Percentiles rank a stretch among this genome's conserved stretches.
These are phyloP conservation scores for Capronia americana DNA, from an alignment of 2,329 filamentous ascomycete genomes.

Conservation along the genomic window DNA sequence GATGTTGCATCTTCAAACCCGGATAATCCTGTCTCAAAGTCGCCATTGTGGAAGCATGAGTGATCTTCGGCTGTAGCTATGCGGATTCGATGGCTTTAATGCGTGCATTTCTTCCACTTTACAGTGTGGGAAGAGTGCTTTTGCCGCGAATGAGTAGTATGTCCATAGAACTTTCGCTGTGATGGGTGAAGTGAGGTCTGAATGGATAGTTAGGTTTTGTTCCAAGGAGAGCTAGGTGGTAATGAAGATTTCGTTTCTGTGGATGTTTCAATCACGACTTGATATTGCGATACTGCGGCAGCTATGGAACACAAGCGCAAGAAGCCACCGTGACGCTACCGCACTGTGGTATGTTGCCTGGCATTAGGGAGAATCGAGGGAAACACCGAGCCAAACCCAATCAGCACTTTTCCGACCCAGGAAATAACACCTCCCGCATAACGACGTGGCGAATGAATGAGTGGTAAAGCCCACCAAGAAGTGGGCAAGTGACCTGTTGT, in stretches of 20 bases:
- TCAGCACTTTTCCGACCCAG: not conserved
- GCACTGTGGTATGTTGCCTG: not conserved
- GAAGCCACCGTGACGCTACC: not conserved
- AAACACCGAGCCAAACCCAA: not conserved
- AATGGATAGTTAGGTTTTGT: not conserved
- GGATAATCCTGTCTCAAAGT: too few relatives aligned
- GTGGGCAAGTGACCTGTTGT: not conserved
- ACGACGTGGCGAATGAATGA: not conserved
- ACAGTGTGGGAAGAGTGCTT: too few relatives aligned
- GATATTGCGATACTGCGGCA: not conserved
- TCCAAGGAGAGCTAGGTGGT: not conserved
- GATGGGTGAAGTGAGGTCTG: not conserved
- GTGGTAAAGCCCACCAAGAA: not conserved
- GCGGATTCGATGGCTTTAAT: too few relatives aligned
- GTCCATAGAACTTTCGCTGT: too few relatives aligned
- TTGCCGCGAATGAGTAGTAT: too few relatives aligned
- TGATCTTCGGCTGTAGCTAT: not conserved
- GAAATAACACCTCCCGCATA: not conserved
- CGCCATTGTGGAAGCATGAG: not conserved
- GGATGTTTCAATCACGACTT: not conserved
- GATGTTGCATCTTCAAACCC: too few relatives aligned
- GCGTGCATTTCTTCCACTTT: too few relatives aligned
- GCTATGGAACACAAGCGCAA: not conserved
- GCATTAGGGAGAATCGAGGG: not conserved
- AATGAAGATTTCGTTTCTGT: not conserved